Conservation (phyloP, 345 rosid species). For the Reutealis trisperma region DNA sequence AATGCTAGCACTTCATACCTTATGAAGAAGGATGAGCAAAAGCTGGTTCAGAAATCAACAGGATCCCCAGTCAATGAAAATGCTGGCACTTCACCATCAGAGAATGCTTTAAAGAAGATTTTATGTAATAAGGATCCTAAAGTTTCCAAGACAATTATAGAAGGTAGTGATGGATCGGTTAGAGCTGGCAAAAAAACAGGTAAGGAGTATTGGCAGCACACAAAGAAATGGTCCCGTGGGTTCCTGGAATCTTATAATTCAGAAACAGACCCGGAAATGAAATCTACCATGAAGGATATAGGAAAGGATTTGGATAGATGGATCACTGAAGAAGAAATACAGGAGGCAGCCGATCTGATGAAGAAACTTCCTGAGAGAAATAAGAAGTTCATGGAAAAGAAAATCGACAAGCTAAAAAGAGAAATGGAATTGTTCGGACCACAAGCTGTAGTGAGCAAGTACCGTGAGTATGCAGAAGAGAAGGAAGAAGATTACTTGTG, state of each 20-base stretch:
- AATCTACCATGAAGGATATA: constrained; percentile 76
- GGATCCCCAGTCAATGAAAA: constrained; percentile 32
- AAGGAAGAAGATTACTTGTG: constrained; percentile 82
- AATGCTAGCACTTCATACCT: constrained; percentile 39
- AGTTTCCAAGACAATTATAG: constrained; percentile 59
- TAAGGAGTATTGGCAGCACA: constrained; percentile 89
- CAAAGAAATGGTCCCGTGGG: constrained; percentile 90
- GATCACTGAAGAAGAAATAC: constrained; percentile 88
- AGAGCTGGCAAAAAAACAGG: constrained; percentile 79
- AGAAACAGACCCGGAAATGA: constrained; percentile 80
- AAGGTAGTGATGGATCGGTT: constrained; percentile 84
- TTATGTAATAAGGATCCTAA: constrained; percentile 32
- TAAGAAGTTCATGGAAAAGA: constrained; percentile 72
- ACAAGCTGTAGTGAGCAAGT: constrained; percentile 90
- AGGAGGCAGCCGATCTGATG: constrained; percentile 81
- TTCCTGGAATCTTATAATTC: constrained; percentile 77
- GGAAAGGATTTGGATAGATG: constrained; percentile 92
- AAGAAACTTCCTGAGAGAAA: constrained; percentile 54
- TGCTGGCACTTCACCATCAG: constrained; percentile 39
- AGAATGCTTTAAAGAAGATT: constrained; percentile 27
- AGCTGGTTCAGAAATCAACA: constrained; percentile 37
- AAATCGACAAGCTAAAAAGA: constrained; percentile 72
- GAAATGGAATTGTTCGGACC: constrained; percentile 95
- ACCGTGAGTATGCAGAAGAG: constrained; percentile 75
- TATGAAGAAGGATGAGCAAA: constrained; percentile 41